Evolutionary conservation across 2,329 filamentous ascomycete genomes (phyloP), one percentile per base, ranked within the genome.

Genomic region (Didymellaceae sp.): DNA sequence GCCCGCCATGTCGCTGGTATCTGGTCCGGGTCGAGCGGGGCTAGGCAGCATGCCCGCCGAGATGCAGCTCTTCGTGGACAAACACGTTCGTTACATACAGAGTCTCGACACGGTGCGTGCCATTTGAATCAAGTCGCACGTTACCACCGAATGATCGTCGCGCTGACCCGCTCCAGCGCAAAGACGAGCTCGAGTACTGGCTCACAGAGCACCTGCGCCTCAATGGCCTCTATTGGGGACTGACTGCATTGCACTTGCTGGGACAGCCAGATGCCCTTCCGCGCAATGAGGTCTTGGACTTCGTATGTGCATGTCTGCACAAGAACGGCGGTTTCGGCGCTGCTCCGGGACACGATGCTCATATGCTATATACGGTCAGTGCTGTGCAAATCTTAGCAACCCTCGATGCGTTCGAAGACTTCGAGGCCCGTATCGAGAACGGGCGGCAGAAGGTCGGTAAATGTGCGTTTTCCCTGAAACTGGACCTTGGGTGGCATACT

Each of bases 171-270:
- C 63, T 66, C 63, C 76, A 88, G 85, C 87, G 89, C 70, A 91
- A 89, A 77, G 91, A 97, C 80, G 90, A 97, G 75, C 86, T 96
- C 64, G 91, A 97, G 74, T 99, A 97, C 78, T 97, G 93, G 89
- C 81, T 97, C 70, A 99, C 94, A 11, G 93, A 99, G 75, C 94
- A 99, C 73, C 82, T 99, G 61, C 91, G 94, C 54, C 83, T 99
- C 50, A 97, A 94, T 72, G 94, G 94, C 34, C 84, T 99, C 38
- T 99, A 99, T 75, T 99, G 94, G 94, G 94, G 94, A 11, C 77
- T 99, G 49, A 94, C 87, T 6, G 88, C 93, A 6, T 82, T 97
- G 31, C 89, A 96, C 78, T 82, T 97, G 21, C 85, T 99, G 52
- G 84, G 86, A 39, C 87, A 83, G 47, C 90, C 92, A 1, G 85